Conservation (phyloP, 2,329 filamentous ascomycete genomes). For the Pseudogymnoascus sp. region DNA sequence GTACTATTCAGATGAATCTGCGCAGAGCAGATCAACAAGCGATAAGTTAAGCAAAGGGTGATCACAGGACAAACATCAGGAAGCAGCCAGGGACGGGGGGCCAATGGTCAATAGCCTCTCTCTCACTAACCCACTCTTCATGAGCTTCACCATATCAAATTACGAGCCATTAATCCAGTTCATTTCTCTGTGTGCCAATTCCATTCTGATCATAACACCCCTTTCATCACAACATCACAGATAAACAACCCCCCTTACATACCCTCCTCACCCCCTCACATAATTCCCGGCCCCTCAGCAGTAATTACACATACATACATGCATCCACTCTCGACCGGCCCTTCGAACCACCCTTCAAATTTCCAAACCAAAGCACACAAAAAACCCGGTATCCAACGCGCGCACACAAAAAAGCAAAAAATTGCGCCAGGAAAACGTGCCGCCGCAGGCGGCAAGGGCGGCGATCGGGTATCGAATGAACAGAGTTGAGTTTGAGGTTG, state of each 20-base stretch:
- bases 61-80: no score
- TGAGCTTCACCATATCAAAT: not conserved
- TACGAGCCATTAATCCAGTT: not conserved
- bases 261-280: not conserved
- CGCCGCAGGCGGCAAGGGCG: not conserved
- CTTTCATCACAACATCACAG: constrained; percentile 6
- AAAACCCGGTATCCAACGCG: not conserved
- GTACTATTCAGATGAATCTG: no score
- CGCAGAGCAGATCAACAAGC: no score
- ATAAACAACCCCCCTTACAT: not conserved
- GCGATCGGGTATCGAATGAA: constrained; percentile 3
- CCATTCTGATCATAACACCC: constrained; percentile 8
- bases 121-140: not conserved
- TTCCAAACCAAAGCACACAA: not conserved
- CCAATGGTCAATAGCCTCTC: no score
- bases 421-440: constrained; percentile 7
- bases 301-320: constrained; percentile 8
- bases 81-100: no score
- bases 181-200: not conserved
- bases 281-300: not conserved
- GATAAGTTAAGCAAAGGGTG: no score
- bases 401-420: not conserved
- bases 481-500: constrained; percentile 17
- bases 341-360: not conserved
- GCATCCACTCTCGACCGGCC: constrained; percentile 9